These are phyloP conservation scores for Ophiostoma perfectum DNA, from an alignment of 2,329 filamentous ascomycete genomes.

Conservation along the genomic window DNA sequence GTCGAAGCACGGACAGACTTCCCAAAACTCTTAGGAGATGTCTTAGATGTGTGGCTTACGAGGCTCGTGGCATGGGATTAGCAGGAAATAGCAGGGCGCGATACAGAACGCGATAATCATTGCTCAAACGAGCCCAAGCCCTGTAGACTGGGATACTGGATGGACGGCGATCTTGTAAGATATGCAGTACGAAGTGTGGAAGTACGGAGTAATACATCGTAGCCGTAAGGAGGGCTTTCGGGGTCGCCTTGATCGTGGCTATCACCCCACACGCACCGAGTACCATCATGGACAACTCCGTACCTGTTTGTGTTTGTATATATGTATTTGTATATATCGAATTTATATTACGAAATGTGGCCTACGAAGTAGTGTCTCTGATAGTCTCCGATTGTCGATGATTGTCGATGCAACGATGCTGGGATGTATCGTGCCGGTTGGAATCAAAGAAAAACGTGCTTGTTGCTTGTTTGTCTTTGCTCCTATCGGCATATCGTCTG, in stretches of 20 bases:
- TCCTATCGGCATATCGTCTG: not conserved
- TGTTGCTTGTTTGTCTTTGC: not conserved
- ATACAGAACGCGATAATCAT: not conserved
- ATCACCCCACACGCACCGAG: too few species aligned
- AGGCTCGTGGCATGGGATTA: not conserved
- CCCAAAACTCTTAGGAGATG: slow-evolving; percentile 5
- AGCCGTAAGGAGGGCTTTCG: not conserved
- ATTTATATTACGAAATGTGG: too few species aligned
- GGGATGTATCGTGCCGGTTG: not conserved
- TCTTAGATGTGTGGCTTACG: not conserved
- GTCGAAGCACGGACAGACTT: not conserved
- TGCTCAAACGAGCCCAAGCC: not conserved
- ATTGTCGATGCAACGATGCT: not conserved
- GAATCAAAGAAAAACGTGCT: not conserved
- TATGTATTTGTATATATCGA: too few species aligned
- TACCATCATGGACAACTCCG: too few species aligned
- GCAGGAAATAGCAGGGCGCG: not conserved
- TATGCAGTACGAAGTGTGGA: too few species aligned
- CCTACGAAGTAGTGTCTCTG: too few species aligned
- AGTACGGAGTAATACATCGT: not conserved
- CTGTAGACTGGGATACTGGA: not conserved
- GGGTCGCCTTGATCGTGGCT: not conserved
- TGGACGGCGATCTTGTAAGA: not conserved
- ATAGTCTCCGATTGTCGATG: too few species aligned
- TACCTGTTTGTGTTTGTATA: too few species aligned